A percentile compares a stretch with the other conserved stretches of the same genome.
Conservation (phyloP, 1,139 yeast genomes). For the Diutina pseudorugosa region DNA sequence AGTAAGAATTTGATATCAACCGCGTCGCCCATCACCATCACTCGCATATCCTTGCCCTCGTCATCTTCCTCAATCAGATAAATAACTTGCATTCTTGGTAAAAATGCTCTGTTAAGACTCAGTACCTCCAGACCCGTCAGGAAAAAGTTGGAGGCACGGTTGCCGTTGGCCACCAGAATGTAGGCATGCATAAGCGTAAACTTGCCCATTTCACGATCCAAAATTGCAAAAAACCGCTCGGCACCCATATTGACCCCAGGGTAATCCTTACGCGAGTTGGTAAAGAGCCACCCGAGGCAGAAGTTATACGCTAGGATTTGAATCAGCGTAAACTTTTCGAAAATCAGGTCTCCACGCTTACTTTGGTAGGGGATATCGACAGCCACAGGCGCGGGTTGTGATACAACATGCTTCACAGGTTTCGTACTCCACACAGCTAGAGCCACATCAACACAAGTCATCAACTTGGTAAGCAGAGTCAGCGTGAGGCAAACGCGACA, state of each 20-base stretch:
- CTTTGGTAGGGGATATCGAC: too few species aligned
- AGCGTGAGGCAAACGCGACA: conserved; percentile 49
- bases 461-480: conserved; percentile 27
- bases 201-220: conserved; percentile 52
- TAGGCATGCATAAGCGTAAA: conserved; percentile 54
- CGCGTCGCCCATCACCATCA: conserved; percentile 48
- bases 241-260: conserved; percentile 74
- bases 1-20: conserved; percentile 54
- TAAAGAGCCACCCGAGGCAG: conserved; percentile 69
- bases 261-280: conserved; percentile 26
- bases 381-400: too few species aligned
- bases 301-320: conserved; percentile 54
- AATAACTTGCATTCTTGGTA: conserved; percentile 53
- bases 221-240: conserved; percentile 52
- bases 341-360: neutral
- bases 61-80: conserved; percentile 30
- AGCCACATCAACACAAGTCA: conserved; percentile 6
- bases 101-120: conserved; percentile 46
- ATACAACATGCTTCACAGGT: neutral
- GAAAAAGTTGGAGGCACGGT: conserved; percentile 37
- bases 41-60: conserved; percentile 19
- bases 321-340: conserved; percentile 27
- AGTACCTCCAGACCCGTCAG: conserved; percentile 33
- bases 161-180: conserved; percentile 54
- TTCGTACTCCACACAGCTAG: neutral